phyloP scores from a whole-genome alignment of 2,329 filamentous ascomycete genomes.

The Talaromyces atroroseus region DNA sequence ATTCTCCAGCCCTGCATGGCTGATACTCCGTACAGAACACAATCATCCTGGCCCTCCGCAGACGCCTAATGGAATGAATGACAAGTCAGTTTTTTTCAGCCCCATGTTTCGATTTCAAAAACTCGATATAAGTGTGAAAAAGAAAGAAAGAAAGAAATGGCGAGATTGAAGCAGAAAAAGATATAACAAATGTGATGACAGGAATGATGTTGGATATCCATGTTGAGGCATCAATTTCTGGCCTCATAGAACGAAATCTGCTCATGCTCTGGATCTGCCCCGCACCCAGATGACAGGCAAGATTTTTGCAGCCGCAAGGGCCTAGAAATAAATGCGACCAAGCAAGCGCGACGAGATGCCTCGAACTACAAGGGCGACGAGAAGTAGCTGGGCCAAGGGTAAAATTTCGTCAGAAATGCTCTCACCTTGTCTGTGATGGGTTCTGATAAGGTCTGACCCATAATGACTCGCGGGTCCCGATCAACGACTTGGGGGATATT shows the following conservation, averaged over 20 bases:
- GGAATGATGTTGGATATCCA: neutral
- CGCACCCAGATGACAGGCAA: conserved; percentile 11
- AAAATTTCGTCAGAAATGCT: conserved; percentile 16
- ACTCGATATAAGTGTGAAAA: neutral
- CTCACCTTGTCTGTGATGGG: conserved; percentile 98
- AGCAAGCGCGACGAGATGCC: neutral
- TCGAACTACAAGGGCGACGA: neutral
- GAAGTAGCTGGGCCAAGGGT: conserved; percentile 2
- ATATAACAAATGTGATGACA: neutral
- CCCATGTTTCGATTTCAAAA: neutral
- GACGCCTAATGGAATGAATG: conserved; percentile 60
- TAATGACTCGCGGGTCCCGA: conserved; percentile 44
- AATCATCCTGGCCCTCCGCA: conserved; percentile 84
- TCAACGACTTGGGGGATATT: conserved; percentile 12
- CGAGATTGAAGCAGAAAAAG: neutral
- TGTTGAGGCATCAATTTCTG: neutral
- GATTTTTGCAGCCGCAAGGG: conserved; percentile 16
- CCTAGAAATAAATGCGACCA: conserved; percentile 11
- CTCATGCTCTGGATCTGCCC: conserved; percentile 6
- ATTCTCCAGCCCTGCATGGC: conserved; percentile 99
- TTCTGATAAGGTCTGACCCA: conserved; percentile 99
- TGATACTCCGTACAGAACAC: conserved; percentile 87
- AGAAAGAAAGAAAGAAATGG: neutral
- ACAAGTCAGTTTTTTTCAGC: conserved; percentile 6
- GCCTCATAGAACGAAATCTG: conserved; percentile 7